Percentiles rank a stretch among this genome's conserved stretches.
These are phyloP conservation scores for Scortechinia acanthostroma DNA, from an alignment of 2,329 filamentous ascomycete species.

Conservation along the genomic window DNA sequence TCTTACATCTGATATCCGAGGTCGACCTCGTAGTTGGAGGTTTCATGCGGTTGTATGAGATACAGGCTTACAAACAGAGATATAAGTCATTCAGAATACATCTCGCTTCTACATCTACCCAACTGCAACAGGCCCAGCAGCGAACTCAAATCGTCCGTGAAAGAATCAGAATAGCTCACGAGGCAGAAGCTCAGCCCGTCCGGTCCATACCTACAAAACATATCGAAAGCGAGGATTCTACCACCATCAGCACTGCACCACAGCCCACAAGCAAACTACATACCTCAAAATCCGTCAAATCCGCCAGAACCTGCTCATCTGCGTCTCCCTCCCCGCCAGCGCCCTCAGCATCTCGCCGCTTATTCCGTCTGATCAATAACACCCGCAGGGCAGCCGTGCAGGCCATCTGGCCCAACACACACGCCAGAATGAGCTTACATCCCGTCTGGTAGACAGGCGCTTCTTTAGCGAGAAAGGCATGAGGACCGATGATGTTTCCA, in stretches of 20 bases:
- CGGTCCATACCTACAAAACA: no score
- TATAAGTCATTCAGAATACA: no score
- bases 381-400: slow-evolving; percentile 22
- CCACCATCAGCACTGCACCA: not conserved
- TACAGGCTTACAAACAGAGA: no score
- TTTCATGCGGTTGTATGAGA: no score
- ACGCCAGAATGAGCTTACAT: slow-evolving; percentile 38
- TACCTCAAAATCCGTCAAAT: slow-evolving; percentile 29
- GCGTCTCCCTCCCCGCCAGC: slow-evolving; percentile 7
- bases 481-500: slow-evolving; percentile 36
- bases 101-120: no score
- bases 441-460: slow-evolving; percentile 40
- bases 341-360: slow-evolving; percentile 20
- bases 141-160: no score
- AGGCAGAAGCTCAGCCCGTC: no score
- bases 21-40: no score
- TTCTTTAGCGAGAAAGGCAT: slow-evolving; percentile 33
- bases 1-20: no score
- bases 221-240: slow-evolving; percentile 18
- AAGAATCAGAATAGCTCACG: no score
- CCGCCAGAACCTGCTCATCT: slow-evolving; percentile 11
- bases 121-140: no score
- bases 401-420: slow-evolving; percentile 29
- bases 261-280: slow-evolving; percentile 4
- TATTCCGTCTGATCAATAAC: slow-evolving; percentile 25